These are phyloP conservation scores for Dujonia santamariae DNA, from an alignment of 1,139 yeast genomes.

Conservation along the genomic window DNA sequence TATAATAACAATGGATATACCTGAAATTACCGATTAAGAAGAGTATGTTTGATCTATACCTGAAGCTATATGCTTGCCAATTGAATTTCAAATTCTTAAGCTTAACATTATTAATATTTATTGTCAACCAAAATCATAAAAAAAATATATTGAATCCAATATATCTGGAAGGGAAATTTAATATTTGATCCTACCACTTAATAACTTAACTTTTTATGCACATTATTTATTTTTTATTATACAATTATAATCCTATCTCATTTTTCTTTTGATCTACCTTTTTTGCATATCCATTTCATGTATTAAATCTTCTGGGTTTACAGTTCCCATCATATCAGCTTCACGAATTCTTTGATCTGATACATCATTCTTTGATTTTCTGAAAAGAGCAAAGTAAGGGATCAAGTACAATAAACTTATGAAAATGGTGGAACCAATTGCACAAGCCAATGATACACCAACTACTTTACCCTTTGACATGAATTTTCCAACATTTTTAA, in stretches of 20 bases:
- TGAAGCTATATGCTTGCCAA: too few relatives aligned
- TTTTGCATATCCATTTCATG: slow-evolving; percentile 55
- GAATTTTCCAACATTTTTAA: slow-evolving; percentile 17
- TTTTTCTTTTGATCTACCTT: slow-evolving; percentile 1
- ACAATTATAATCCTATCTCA: too few relatives aligned
- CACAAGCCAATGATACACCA: slow-evolving; percentile 82
- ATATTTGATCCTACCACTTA: background rate
- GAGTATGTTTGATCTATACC: too few relatives aligned
- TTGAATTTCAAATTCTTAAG: too few relatives aligned
- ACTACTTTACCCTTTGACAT: slow-evolving; percentile 71
- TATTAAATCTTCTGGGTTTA: slow-evolving; percentile 60
- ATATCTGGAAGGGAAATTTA: background rate
- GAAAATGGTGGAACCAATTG: slow-evolving; percentile 73
- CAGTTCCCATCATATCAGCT: slow-evolving; percentile 63
- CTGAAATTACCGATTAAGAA: too few relatives aligned
- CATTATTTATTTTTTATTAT: background rate
- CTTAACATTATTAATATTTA: too few relatives aligned
- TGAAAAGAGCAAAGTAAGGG: slow-evolving; percentile 48
- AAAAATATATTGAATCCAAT: background rate
- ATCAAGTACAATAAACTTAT: slow-evolving; percentile 63
- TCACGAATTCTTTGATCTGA: slow-evolving; percentile 56
- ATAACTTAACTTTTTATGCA: background rate
- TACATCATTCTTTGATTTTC: slow-evolving; percentile 34
- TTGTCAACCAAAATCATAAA: too few relatives aligned
- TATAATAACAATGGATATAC: too few relatives aligned